Percentiles rank a stretch among this genome's conserved stretches.
These are phyloP conservation scores for Apocynum venetum DNA, from an alignment of 257 asterid genomes.

Conservation along the genomic window DNA sequence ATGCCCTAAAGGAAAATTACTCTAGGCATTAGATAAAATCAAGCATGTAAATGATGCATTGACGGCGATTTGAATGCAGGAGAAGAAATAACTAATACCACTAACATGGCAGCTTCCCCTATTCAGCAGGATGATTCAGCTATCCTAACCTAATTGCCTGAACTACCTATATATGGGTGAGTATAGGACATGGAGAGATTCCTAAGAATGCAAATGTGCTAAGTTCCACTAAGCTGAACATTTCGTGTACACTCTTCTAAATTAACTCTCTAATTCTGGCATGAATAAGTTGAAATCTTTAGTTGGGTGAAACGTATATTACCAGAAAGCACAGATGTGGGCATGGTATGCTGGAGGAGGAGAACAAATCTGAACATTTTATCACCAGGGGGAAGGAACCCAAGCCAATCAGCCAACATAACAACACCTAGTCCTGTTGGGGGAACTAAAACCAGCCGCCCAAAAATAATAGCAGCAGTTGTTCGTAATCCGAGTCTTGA, in stretches of 20 bases:
- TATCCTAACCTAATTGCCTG: background rate
- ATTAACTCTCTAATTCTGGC: background rate
- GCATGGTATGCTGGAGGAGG: slow-evolving; percentile 97
- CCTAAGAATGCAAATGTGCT: background rate
- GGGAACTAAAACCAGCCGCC: slow-evolving; percentile 80
- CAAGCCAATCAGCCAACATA: slow-evolving; percentile 83
- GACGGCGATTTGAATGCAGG: no score
- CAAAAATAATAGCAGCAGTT: slow-evolving; percentile 80
- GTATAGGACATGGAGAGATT: background rate
- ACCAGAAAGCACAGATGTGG: slow-evolving; percentile 96
- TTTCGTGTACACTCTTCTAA: background rate
- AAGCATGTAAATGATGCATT: no score
- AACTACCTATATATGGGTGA: background rate
- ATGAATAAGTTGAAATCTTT: background rate
- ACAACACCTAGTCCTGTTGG: slow-evolving; percentile 86
- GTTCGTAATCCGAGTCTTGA: slow-evolving; percentile 77
- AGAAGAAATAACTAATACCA: no score
- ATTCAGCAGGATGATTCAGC: background rate
- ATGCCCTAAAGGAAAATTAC: no score
- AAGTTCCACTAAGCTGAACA: background rate
- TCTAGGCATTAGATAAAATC: no score
- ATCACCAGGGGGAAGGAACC: slow-evolving; percentile 82
- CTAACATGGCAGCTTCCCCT: no score
- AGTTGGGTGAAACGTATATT: slow-evolving; percentile 10
- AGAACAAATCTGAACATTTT: slow-evolving; percentile 95